Conservation (phyloP, 1,284 basidiomycete species). For the Coriolopsis trogii region DNA sequence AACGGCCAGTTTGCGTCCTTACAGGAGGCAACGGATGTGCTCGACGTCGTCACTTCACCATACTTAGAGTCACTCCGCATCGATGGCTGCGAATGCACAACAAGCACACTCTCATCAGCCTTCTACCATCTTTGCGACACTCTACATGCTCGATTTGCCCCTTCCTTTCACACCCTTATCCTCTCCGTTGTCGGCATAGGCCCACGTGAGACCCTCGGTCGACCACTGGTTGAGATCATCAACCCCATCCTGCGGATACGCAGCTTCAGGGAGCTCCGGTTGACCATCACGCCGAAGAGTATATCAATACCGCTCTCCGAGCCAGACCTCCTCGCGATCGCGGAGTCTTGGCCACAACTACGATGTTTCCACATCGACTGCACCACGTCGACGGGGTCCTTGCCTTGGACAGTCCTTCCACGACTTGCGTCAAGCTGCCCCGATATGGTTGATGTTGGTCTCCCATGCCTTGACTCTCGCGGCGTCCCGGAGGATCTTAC, state of each 20-base stretch:
- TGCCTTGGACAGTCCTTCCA: too few species aligned
- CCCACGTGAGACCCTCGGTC: neutral
- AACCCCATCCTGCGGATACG: constrained; percentile 1
- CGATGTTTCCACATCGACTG: neutral
- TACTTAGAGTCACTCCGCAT: neutral
- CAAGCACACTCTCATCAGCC: neutral
- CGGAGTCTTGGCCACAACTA: constrained; percentile 3
- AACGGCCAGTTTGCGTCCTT: neutral
- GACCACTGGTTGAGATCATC: neutral
- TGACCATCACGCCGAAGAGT: neutral
- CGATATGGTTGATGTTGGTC: too few species aligned
- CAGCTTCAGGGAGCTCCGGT: neutral
- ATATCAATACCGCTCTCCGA: neutral
- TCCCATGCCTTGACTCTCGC: too few species aligned
- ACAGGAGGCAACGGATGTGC: neutral
- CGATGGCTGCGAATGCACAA: neutral
- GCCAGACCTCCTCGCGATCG: neutral
- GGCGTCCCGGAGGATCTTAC: too few species aligned
- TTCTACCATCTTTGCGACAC: neutral
- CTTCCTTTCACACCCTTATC: neutral
- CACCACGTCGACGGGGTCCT: too few species aligned
- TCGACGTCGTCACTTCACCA: neutral
- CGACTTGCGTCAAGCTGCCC: too few species aligned
- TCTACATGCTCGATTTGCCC: neutral
- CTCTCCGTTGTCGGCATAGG: constrained; percentile 1